A percentile compares a stretch with the other conserved stretches of the same genome.
These are phyloP conservation scores for Neopestalotiopsis rosae DNA, from an alignment of 2,329 filamentous ascomycete genomes.

Conservation along the genomic window DNA sequence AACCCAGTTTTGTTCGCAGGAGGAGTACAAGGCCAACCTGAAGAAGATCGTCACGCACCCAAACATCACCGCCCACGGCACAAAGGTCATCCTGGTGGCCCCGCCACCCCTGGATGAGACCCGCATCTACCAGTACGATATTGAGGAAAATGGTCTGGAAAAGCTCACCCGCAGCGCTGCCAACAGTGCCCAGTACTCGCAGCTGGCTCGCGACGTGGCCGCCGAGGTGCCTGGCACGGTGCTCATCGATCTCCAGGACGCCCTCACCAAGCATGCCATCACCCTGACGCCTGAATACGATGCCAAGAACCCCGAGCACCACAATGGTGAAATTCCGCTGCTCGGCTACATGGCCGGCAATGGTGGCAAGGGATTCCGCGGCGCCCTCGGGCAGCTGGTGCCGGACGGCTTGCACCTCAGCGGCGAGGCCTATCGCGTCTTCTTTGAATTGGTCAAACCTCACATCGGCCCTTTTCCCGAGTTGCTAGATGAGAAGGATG, in stretches of 20 bases:
- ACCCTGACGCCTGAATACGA: constrained; percentile 54
- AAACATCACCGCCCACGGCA: constrained; percentile 69
- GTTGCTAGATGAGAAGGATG: constrained; percentile 36
- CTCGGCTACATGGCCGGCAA: constrained; percentile 56
- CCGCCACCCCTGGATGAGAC: constrained; percentile 86
- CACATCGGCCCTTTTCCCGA: constrained; percentile 50
- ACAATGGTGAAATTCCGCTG: constrained; percentile 42
- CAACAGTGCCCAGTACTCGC: constrained; percentile 61
- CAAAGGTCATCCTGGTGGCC: constrained; percentile 77
- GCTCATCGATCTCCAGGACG: constrained; percentile 80
- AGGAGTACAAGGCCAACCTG: constrained; percentile 76
- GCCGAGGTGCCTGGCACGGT: constrained; percentile 69
- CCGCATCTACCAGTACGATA: constrained; percentile 56
- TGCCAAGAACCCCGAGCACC: constrained; percentile 23
- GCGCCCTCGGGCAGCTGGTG: constrained; percentile 57
- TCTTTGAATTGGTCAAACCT: constrained; percentile 54
- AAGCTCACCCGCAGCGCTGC: constrained; percentile 50
- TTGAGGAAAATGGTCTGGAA: constrained; percentile 48
- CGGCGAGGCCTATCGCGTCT: constrained; percentile 56
- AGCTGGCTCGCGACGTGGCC: constrained; percentile 69
- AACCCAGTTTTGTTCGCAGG: constrained; percentile 79
- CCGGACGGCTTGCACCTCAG: constrained; percentile 64
- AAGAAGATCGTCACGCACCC: constrained; percentile 75
- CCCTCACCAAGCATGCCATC: constrained; percentile 74
- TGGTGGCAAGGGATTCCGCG: constrained; percentile 39